Evolutionary conservation across 2,329 filamentous ascomycete species (phyloP), one percentile per base, ranked within the genome.

Genomic region (Atkinsonella hypoxylon): DNA sequence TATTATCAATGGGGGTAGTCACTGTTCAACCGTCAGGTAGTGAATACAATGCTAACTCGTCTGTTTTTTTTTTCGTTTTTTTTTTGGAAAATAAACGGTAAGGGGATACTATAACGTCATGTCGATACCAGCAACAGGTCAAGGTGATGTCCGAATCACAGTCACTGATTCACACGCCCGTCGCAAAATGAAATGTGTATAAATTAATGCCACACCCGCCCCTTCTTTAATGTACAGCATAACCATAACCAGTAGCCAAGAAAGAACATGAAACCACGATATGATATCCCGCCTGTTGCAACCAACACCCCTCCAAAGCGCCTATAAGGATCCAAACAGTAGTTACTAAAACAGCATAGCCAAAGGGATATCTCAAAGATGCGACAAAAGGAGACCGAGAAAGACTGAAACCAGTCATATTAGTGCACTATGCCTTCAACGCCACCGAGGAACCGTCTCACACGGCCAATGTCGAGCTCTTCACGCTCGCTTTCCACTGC

Each of bases 401-500:
- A 11, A n/a, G n/a, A n/a, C n/a, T 20, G 39, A n/a, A 43, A 38
- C 38, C 15, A 50, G 26, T 30, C 20, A 52, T 54, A 54, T 45
- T 64, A 73, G 56, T 69, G 66, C 54, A 71, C 70, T 42, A 77
- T 77, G 2, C 78, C 82, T 60, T 90, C 87, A 2, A 94, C 86
- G 51, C 87, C 85, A 31, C 84, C 78, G 51, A 95, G 70, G 62
- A 95, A 94, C 48, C 89, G 81, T 58, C 85, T 75, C 12, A 95
- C 85, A 9, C 89, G 72, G 0, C 79, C 81, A 9, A 91, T 81
- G 62, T 94, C 88, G 1, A 89, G 72, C 59, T 87, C 85, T 8
- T 81, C 78, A 50, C 76, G 79, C 64, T 96, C 90, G 61, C 89
- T 95, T 67, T 95, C 91, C 2, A 97, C 85, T 2, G 93, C 93